Conservation (phyloP, 1,284 basidiomycete genomes). For the Boletus nobilissimus region DNA sequence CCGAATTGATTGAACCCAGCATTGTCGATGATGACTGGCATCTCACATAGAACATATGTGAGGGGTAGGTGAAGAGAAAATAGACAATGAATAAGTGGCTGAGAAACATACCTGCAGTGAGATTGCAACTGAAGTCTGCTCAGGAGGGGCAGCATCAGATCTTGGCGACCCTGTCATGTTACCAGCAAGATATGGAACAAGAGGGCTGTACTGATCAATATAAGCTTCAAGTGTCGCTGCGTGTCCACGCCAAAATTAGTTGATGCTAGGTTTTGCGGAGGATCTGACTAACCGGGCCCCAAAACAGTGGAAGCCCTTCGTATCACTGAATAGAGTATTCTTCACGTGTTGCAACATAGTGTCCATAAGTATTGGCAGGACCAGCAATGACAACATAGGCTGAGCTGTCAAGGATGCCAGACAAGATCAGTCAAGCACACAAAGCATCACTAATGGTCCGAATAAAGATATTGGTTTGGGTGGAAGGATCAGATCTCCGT, state of each 20-base stretch:
- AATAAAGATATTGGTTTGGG: not conserved
- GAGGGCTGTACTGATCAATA: conserved; percentile 77
- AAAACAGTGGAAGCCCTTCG: conserved; percentile 87
- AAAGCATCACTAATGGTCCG: conserved; percentile 62
- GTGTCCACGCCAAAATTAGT: not conserved
- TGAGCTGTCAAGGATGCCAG: conserved; percentile 68
- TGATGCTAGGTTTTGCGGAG: not conserved
- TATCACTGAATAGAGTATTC: conserved; percentile 84
- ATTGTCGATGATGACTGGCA: conserved; percentile 69
- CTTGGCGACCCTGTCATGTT: conserved; percentile 56
- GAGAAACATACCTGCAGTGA: conserved; percentile 65
- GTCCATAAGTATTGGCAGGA: conserved; percentile 83
- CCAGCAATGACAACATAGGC: conserved; percentile 82
- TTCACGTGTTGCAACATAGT: conserved; percentile 80
- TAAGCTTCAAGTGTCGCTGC: conserved; percentile 81
- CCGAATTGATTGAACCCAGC: conserved; percentile 72
- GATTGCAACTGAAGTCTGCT: conserved; percentile 74
- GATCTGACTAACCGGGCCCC: conserved; percentile 67
- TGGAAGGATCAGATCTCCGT: conserved; percentile 7
- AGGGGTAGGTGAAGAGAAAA: not conserved
- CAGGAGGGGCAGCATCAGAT: conserved; percentile 73
- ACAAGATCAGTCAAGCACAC: conserved; percentile 68
- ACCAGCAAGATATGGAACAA: conserved; percentile 71
- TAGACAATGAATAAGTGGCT: not conserved
- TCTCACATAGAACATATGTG: conserved; percentile 49